A percentile compares a stretch with the other conserved stretches of the same genome.
Evolutionary conservation across 2,329 filamentous ascomycete genomes (phyloP).

Genomic region (Nigrospora oryzae): DNA sequence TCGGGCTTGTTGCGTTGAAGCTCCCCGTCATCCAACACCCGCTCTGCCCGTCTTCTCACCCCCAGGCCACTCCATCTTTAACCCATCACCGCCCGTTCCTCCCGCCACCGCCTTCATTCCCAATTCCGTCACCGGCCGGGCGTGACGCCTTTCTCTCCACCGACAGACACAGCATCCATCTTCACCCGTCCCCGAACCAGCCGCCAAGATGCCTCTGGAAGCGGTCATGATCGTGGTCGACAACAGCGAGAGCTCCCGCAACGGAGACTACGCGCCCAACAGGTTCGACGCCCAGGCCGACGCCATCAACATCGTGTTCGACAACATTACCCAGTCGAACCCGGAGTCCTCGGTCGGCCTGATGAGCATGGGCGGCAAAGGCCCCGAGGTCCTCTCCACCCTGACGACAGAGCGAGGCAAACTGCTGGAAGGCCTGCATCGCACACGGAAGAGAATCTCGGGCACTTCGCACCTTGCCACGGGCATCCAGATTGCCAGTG

Average conservation of each 20-base stretch:
- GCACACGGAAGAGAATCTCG: constrained; percentile 83
- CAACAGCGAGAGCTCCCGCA: constrained; percentile 97
- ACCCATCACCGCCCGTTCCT: too few relatives aligned
- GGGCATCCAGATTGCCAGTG: constrained; percentile 88
- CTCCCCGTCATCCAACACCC: too few relatives aligned
- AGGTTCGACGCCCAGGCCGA: constrained; percentile 95
- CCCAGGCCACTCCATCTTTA: too few relatives aligned
- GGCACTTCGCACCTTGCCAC: constrained; percentile 84
- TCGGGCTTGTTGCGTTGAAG: too few relatives aligned
- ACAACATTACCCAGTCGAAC: constrained; percentile 89
- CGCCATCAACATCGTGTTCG: constrained; percentile 90
- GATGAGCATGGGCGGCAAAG: constrained; percentile 98
- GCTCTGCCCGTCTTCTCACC: too few relatives aligned
- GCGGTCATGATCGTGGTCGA: constrained; percentile 99
- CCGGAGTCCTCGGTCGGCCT: constrained; percentile 94
- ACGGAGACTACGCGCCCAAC: constrained; percentile 86
- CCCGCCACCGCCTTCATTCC: too few relatives aligned
- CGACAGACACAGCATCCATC: too few relatives aligned
- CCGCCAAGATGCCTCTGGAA: constrained; percentile 87
- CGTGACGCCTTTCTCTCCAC: too few relatives aligned
- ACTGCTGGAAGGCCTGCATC: constrained; percentile 84
- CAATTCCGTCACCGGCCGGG: too few relatives aligned
- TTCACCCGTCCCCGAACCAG: constrained; percentile 4
- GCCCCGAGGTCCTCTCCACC: constrained; percentile 94
- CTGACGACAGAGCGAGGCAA: constrained; percentile 94